Evolutionary conservation across 2,329 filamentous ascomycete species (phyloP).

Genomic region (Ophiostoma tasmaniense): DNA sequence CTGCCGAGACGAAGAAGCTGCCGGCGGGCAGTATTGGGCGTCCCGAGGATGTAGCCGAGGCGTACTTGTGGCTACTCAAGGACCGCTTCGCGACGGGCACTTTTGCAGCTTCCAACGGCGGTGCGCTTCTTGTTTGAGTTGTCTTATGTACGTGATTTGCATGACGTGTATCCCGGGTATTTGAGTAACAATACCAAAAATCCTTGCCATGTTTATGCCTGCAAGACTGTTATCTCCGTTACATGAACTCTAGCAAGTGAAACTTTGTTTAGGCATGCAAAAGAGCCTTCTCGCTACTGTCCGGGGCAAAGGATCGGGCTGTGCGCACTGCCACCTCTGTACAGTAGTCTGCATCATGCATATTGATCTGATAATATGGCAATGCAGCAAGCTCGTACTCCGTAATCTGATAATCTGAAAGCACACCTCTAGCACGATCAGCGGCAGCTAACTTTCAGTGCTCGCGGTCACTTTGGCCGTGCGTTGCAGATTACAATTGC

Average conservation of each 20-base stretch:
- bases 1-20: not conserved
- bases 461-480: not conserved
- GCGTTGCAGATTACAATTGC: not conserved
- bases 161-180: not conserved
- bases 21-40: conserved; percentile 39
- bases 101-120: conserved; percentile 19
- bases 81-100: conserved; percentile 25
- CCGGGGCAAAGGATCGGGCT: not conserved
- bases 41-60: conserved; percentile 35
- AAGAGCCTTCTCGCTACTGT: not conserved
- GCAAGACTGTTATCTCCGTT: not conserved
- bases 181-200: not conserved
- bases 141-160: not conserved
- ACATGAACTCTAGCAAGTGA: not conserved
- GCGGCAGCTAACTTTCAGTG: not conserved
- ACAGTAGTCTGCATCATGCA: not conserved
- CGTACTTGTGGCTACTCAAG: conserved; percentile 29
- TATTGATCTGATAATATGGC: not conserved
- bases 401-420: not conserved
- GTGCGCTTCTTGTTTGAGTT: not conserved
- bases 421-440: not conserved
- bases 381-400: not conserved
- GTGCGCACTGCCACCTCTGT: not conserved
- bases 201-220: not conserved
- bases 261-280: not conserved